Percentiles rank a stretch among this genome's conserved stretches.
Evolutionary conservation across 306 rosid species (phyloP).

Genomic region (Cotoneaster glaucophyllus): DNA sequence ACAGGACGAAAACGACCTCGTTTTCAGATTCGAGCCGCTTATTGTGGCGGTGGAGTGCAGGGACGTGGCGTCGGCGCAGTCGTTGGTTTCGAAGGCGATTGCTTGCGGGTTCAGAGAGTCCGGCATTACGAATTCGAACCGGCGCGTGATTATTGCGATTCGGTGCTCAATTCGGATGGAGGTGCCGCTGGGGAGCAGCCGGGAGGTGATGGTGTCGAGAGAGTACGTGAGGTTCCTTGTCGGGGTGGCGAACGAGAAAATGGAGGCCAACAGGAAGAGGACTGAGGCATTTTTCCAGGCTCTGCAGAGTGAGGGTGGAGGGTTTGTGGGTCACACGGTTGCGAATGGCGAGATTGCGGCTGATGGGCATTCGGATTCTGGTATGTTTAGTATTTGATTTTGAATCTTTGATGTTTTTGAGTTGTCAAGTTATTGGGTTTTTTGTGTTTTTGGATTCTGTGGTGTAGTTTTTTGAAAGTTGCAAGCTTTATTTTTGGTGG

Average conservation of each 20-base stretch:
- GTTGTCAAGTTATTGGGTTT: not conserved
- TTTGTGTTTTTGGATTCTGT: not conserved
- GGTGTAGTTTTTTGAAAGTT: not conserved
- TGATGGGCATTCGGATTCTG: conserved; percentile 47
- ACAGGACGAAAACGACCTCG: conserved; percentile 41
- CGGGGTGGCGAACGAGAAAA: conserved; percentile 64
- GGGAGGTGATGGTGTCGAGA: conserved; percentile 51
- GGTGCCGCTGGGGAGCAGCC: conserved; percentile 64
- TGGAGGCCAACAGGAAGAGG: conserved; percentile 72
- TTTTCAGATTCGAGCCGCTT: conserved; percentile 87
- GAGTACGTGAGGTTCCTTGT: conserved; percentile 68
- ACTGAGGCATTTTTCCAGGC: conserved; percentile 60
- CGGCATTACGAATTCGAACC: conserved; percentile 64
- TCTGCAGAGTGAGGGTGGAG: conserved; percentile 30
- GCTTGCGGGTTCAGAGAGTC: conserved; percentile 89
- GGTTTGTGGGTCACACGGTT: conserved; percentile 3
- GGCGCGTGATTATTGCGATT: conserved; percentile 82
- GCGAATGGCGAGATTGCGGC: not conserved
- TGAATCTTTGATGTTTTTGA: not conserved
- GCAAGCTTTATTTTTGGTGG: not conserved
- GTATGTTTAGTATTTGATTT: conserved; percentile 16
- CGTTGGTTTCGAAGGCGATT: conserved; percentile 68
- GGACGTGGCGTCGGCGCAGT: conserved; percentile 71
- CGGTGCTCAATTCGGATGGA: conserved; percentile 87
- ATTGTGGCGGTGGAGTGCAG: conserved; percentile 78